Percentiles rank a stretch among this genome's conserved stretches.
These are phyloP conservation scores for Petrea volubilis DNA, from an alignment of 257 asterid genomes.

Conservation along the genomic window DNA sequence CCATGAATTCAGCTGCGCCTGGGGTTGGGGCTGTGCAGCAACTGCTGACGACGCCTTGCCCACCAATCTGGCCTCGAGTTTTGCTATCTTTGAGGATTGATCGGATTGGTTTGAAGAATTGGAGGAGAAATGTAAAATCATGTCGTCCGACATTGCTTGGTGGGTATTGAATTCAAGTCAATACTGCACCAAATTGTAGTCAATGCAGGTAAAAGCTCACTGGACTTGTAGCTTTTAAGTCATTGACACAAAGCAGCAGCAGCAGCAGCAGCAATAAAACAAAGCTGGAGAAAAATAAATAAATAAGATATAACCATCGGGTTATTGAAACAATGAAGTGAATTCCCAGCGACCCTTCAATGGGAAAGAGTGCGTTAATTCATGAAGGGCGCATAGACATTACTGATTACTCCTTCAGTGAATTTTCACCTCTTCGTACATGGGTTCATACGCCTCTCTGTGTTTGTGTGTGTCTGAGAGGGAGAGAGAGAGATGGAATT, in stretches of 20 bases:
- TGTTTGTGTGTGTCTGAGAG: background rate
- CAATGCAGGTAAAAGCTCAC: slow-evolving; percentile 39
- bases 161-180: slow-evolving; percentile 12
- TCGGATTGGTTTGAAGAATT: slow-evolving; percentile 93
- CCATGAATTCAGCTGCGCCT: slow-evolving; percentile 60
- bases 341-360: slow-evolving; percentile 22
- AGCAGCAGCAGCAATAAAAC: background rate
- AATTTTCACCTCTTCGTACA: slow-evolving; percentile 20
- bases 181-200: slow-evolving; percentile 19
- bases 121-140: slow-evolving; percentile 74
- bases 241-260: slow-evolving; percentile 21
- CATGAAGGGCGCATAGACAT: slow-evolving; percentile 11
- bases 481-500: background rate
- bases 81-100: slow-evolving; percentile 80
- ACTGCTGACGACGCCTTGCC: slow-evolving; percentile 72
- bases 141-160: slow-evolving; percentile 74
- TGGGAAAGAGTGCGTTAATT: slow-evolving; percentile 20
- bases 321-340: slow-evolving; percentile 13
- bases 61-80: slow-evolving; percentile 89
- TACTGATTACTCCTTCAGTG: slow-evolving; percentile 18
- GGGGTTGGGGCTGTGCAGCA: slow-evolving; percentile 38
- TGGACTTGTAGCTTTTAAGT: slow-evolving; percentile 11
- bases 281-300: background rate
- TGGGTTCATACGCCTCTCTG: slow-evolving; percentile 4
- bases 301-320: slow-evolving; percentile 6